These are phyloP conservation scores for Lyophyllum decastes DNA, from an alignment of 768 basidiomycete species.

Conservation along the genomic window DNA sequence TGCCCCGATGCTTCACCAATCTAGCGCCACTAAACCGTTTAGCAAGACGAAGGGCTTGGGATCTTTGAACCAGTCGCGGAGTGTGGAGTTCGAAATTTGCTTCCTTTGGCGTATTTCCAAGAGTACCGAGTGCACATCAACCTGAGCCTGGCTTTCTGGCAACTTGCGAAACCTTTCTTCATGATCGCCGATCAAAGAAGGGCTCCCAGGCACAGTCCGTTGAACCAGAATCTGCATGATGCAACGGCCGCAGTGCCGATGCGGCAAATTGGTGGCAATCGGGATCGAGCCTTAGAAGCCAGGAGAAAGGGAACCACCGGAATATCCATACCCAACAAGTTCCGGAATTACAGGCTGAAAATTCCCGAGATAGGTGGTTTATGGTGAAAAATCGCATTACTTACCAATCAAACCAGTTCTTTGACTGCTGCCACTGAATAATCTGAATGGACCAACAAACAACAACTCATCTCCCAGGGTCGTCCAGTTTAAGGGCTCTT, in stretches of 20 bases:
- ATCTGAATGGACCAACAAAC: constrained; percentile 22
- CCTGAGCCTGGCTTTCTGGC: constrained; percentile 28
- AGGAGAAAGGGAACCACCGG: constrained; percentile 24
- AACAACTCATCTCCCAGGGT: constrained; percentile 33
- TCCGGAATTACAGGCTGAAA: neutral
- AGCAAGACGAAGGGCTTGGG: constrained; percentile 16
- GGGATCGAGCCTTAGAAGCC: constrained; percentile 6
- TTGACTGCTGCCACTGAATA: constrained; percentile 1
- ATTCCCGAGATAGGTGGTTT: constrained; percentile 4
- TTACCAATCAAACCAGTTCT: constrained; percentile 6
- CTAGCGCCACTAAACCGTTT: constrained; percentile 39
- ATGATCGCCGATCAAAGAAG: constrained; percentile 69
- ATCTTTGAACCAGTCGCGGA: constrained; percentile 19
- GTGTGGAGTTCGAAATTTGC: constrained; percentile 18
- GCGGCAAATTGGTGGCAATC: constrained; percentile 11
- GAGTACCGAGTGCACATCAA: constrained; percentile 14
- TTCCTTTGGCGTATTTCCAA: neutral
- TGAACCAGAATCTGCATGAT: constrained; percentile 16
- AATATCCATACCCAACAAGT: constrained; percentile 16
- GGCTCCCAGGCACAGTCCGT: constrained; percentile 34
- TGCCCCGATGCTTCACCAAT: neutral
- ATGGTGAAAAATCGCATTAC: constrained; percentile 6
- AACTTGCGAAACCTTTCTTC: constrained; percentile 36
- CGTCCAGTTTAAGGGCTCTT: constrained; percentile 34
- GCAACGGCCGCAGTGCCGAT: constrained; percentile 34